Percentiles rank a stretch among this genome's conserved stretches.
phyloP scores from a whole-genome alignment of 2,329 filamentous ascomycete genomes.

The Hypoxylon sp. region DNA sequence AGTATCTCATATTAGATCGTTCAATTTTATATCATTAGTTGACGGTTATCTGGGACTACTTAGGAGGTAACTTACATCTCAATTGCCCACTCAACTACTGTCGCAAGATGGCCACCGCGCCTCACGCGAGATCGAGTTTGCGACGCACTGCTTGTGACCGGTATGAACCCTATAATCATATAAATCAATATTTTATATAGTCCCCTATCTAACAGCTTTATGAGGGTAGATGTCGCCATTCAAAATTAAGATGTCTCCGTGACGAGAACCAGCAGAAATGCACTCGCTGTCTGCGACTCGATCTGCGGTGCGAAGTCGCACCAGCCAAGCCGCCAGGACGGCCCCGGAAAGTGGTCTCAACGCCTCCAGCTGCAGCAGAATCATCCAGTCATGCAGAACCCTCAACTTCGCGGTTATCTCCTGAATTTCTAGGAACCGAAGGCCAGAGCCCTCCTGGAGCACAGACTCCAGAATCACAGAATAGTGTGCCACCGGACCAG shows the following conservation, averaged over 20 bases:
- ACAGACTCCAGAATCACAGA: not conserved
- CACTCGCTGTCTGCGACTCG: slow-evolving; percentile 39
- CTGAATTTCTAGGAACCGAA: not conserved
- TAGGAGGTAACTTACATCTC: not conserved
- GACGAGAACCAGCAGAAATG: slow-evolving; percentile 38
- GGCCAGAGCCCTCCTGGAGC: not conserved
- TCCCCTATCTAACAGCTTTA: slow-evolving; percentile 15
- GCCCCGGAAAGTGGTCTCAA: slow-evolving; percentile 30
- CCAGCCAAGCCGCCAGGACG: slow-evolving; percentile 39
- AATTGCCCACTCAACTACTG: not conserved
- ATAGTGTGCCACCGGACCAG: slow-evolving; percentile 7
- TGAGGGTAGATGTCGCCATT: slow-evolving; percentile 37
- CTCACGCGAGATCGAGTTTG: slow-evolving; percentile 38
- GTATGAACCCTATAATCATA: slow-evolving; percentile 23
- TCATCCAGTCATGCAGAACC: not conserved
- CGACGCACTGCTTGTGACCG: slow-evolving; percentile 44
- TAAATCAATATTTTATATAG: not conserved
- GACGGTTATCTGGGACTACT: not conserved
- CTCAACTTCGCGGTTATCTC: slow-evolving; percentile 10
- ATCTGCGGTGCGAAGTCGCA: slow-evolving; percentile 38
- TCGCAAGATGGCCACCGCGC: slow-evolving; percentile 28
- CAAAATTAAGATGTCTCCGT: slow-evolving; percentile 42
- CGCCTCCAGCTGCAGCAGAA: not conserved
- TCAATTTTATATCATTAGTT: not conserved
- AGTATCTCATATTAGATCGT: not conserved